Evolutionary conservation across 768 basidiomycete genomes (phyloP).

Genomic region (Collybiopsis luxurians): DNA sequence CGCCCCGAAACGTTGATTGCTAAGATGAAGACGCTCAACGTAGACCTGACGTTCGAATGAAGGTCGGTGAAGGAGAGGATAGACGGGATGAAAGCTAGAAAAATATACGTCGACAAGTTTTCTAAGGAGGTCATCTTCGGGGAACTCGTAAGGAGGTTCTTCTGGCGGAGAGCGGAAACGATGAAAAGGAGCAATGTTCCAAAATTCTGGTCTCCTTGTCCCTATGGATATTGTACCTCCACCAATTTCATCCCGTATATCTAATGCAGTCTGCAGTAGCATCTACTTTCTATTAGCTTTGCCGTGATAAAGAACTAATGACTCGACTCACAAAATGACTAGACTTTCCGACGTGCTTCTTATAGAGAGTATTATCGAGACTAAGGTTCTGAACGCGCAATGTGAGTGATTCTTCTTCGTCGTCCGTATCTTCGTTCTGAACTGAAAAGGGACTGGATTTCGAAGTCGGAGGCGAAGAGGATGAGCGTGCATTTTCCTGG

Average conservation of each 20-base stretch:
- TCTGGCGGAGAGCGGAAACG: not conserved
- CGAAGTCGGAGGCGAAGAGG: not conserved
- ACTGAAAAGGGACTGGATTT: not conserved
- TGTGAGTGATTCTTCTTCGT: not conserved
- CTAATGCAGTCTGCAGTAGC: conserved; percentile 2
- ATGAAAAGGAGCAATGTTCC: not conserved
- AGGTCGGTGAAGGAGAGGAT: conserved; percentile 51
- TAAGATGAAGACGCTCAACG: conserved; percentile 30
- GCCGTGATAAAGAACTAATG: too few species aligned
- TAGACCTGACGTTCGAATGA: conserved; percentile 35
- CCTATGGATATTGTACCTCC: not conserved
- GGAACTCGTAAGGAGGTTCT: conserved; percentile 28
- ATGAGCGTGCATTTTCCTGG: not conserved
- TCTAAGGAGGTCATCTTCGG: conserved; percentile 45
- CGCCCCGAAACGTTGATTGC: conserved; percentile 35
- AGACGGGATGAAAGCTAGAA: conserved; percentile 35
- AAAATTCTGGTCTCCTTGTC: not conserved
- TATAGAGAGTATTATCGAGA: not conserved
- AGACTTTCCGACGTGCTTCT: not conserved
- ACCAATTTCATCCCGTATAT: not conserved
- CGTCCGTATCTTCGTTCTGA: not conserved
- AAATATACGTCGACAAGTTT: conserved; percentile 54
- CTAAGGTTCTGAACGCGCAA: not conserved
- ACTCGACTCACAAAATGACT: not conserved
- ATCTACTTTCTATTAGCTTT: not conserved